Conservation (phyloP, 495 filamentous ascomycete species). For the Penicillium maclennaniae region DNA sequence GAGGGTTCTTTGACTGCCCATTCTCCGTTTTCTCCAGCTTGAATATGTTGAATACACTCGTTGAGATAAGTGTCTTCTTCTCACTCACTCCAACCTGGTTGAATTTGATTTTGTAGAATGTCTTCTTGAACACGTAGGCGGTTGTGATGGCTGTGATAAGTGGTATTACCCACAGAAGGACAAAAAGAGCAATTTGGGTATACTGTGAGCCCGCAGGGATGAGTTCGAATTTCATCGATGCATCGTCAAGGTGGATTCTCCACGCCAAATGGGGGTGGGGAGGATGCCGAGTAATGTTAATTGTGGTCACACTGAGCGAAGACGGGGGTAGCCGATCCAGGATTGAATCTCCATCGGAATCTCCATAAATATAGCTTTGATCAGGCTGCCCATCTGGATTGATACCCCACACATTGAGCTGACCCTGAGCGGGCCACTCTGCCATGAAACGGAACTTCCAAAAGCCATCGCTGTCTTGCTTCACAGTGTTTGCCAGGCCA, state of each 20-base stretch:
- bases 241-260: slow-evolving; percentile 55
- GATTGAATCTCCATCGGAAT: slow-evolving; percentile 57
- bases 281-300: slow-evolving; percentile 59
- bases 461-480: slow-evolving; percentile 48
- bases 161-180: slow-evolving; percentile 56
- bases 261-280: slow-evolving; percentile 55
- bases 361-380: slow-evolving; percentile 54
- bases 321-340: slow-evolving; percentile 63
- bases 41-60: slow-evolving; percentile 32
- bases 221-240: slow-evolving; percentile 47
- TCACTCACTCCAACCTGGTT: slow-evolving; percentile 60
- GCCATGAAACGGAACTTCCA: slow-evolving; percentile 63
- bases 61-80: slow-evolving; percentile 41
- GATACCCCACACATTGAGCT: slow-evolving; percentile 68
- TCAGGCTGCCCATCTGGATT: slow-evolving; percentile 64
- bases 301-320: slow-evolving; percentile 49
- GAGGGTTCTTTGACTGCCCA: slow-evolving; percentile 26
- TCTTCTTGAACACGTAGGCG: slow-evolving; percentile 58
- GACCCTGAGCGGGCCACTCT: slow-evolving; percentile 62
- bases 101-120: slow-evolving; percentile 69
- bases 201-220: slow-evolving; percentile 52
- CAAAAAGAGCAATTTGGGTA: slow-evolving; percentile 55
- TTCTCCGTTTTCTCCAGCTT: slow-evolving; percentile 14
- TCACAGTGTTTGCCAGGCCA: slow-evolving; percentile 54
- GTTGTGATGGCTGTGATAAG: slow-evolving; percentile 45